Conservation (phyloP, 768 basidiomycete species). For the Collybia sp. region DNA sequence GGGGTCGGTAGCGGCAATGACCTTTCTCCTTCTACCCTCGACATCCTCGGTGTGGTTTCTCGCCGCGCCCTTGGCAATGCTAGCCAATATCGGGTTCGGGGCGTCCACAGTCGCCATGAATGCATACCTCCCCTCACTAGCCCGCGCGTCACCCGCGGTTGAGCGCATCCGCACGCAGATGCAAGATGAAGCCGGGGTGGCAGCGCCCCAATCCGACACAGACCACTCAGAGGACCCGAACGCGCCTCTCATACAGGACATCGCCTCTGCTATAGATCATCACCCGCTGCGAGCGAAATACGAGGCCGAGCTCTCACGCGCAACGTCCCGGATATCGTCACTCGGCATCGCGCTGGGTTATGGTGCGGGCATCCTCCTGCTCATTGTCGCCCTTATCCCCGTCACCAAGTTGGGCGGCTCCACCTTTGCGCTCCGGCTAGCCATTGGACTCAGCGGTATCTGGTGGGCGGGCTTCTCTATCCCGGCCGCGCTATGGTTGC, state of each 20-base stretch:
- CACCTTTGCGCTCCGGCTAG: conserved; percentile 74
- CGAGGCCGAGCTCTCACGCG: conserved; percentile 55
- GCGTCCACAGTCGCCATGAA: conserved; percentile 88
- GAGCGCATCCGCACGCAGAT: conserved; percentile 31
- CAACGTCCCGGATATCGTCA: conserved; percentile 81
- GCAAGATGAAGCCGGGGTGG: conserved; percentile 12
- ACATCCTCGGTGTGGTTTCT: conserved; percentile 66
- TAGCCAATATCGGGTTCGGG: conserved; percentile 84
- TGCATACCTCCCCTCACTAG: conserved; percentile 76
- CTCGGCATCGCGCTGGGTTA: conserved; percentile 87
- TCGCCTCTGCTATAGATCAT: conserved; percentile 7
- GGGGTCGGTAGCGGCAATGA: conserved; percentile 63
- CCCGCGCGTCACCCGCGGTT: conserved; percentile 62
- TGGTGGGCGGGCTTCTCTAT: conserved; percentile 88
- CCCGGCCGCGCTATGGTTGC: conserved; percentile 74
- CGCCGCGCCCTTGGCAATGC: conserved; percentile 63
- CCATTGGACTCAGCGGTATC: conserved; percentile 78
- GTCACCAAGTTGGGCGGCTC: conserved; percentile 70
- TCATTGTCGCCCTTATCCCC: conserved; percentile 74
- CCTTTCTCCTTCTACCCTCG: conserved; percentile 74
- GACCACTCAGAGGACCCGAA: conserved; percentile 21
- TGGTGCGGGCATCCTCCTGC: conserved; percentile 70
- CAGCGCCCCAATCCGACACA: conserved; percentile 13
- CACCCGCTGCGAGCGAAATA: conserved; percentile 34
- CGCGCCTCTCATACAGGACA: conserved; percentile 32